These are phyloP conservation scores for Naematelia encephala DNA, from an alignment of 768 basidiomycete genomes.

Conservation along the genomic window DNA sequence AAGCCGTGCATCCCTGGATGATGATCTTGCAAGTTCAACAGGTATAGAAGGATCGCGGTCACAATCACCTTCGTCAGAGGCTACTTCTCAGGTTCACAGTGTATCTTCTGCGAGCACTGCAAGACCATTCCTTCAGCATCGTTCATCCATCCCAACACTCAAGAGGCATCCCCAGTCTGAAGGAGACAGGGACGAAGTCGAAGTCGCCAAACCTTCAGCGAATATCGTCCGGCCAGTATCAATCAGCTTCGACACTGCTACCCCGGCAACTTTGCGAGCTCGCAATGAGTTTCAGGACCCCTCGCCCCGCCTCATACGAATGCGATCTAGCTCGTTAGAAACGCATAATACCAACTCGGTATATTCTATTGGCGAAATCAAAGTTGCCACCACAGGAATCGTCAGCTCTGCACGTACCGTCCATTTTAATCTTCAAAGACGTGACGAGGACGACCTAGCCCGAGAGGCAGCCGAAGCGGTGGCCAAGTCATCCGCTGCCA, in stretches of 20 bases:
- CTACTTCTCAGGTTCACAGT: not conserved
- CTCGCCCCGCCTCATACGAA: not conserved
- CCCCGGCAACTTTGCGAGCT: not conserved
- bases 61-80: not conserved
- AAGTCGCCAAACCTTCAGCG: not conserved
- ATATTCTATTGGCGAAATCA: constrained; percentile 23
- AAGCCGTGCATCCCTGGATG: too few species aligned
- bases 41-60: not conserved
- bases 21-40: too few species aligned
- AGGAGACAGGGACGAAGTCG: not conserved
- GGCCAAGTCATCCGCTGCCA: not conserved
- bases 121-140: not conserved
- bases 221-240: too few species aligned
- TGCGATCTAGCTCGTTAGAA: constrained; percentile 17
- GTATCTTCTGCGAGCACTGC: not conserved
- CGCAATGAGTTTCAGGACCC: not conserved
- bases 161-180: not conserved
- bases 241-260: not conserved
- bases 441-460: not conserved
- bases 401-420: constrained; percentile 10
- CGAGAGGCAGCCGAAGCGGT: not conserved
- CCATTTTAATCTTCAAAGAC: not conserved
- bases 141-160: not conserved
- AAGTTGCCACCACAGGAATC: constrained; percentile 4
- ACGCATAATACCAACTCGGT: constrained; percentile 16